A percentile compares a stretch with the other conserved stretches of the same genome.
phyloP scores from a whole-genome alignment of 192 early-diverging fungal species.

The Chytriomyces sp. region DNA sequence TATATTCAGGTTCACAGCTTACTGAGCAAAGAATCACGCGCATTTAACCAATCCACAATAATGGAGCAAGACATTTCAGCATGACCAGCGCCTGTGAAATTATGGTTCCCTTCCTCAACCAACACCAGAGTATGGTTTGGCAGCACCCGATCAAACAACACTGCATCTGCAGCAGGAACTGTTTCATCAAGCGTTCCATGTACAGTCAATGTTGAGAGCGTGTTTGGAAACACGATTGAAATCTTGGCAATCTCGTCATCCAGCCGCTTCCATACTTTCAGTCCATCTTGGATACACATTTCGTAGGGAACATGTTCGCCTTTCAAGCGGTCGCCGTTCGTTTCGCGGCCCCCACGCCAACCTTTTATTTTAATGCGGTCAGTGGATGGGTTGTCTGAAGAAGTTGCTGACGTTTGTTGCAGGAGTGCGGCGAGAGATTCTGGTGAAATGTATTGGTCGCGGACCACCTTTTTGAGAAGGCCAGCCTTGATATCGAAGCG shows the following conservation, averaged over 20 bases:
- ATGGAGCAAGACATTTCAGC: background rate
- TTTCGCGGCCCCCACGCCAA: constrained; percentile 3
- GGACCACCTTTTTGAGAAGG: constrained; percentile 4
- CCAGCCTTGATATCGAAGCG: constrained; percentile 10
- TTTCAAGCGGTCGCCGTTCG: constrained; percentile 5
- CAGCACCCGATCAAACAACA: constrained; percentile 3
- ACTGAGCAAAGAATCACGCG: too few species aligned
- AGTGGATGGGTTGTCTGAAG: background rate
- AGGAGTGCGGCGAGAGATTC: background rate
- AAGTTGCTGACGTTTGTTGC: background rate
- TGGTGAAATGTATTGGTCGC: constrained; percentile 3
- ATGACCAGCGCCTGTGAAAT: constrained; percentile 4
- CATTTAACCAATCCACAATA: constrained; percentile 3
- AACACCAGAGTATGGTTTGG: constrained; percentile 10
- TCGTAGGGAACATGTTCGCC: constrained; percentile 4
- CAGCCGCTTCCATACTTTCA: constrained; percentile 10
- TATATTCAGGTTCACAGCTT: too few species aligned
- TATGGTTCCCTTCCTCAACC: constrained; percentile 18
- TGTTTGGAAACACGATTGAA: background rate
- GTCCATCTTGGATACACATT: background rate
- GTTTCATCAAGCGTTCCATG: constrained; percentile 29
- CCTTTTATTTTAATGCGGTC: constrained; percentile 6
- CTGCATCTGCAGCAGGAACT: constrained; percentile 16
- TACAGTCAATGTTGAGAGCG: constrained; percentile 11
- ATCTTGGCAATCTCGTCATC: constrained; percentile 1